Evolutionary conservation across 768 basidiomycete species (phyloP).

Genomic region (Xanthoconium stramineum): DNA sequence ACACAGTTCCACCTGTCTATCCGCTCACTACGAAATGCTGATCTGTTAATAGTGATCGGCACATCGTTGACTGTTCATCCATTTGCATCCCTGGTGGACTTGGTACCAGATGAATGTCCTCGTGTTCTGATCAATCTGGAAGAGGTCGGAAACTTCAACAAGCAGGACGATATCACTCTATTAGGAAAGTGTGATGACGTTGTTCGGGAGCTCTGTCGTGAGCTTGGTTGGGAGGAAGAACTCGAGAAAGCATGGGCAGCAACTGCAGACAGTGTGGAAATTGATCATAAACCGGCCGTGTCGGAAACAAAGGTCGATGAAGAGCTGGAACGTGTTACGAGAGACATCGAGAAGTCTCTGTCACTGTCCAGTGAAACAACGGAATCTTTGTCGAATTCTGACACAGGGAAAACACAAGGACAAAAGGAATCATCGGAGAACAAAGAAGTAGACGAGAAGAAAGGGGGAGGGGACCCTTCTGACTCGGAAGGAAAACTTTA

Average conservation of each 20-base stretch:
- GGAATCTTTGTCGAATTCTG: neutral
- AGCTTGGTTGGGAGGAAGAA: conserved; percentile 75
- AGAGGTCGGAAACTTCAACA: conserved; percentile 64
- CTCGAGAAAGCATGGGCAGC: conserved; percentile 52
- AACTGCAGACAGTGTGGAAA: conserved; percentile 37
- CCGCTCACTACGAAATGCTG: conserved; percentile 56
- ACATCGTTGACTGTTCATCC: conserved; percentile 87
- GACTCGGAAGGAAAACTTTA: conserved; percentile 4
- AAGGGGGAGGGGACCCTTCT: neutral
- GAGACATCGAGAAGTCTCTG: conserved; percentile 21
- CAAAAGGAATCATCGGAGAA: neutral
- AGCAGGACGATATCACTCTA: conserved; percentile 56
- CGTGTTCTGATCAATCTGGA: conserved; percentile 91
- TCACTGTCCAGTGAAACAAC: conserved; percentile 10
- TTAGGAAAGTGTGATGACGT: conserved; percentile 73
- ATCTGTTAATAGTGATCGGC: conserved; percentile 87
- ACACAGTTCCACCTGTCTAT: conserved; percentile 58
- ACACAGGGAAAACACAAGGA: neutral
- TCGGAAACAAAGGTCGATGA: conserved; percentile 12
- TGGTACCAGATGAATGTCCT: conserved; percentile 57
- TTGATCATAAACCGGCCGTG: conserved; percentile 1
- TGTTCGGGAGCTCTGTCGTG: conserved; percentile 55
- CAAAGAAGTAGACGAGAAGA: neutral
- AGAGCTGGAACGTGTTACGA: conserved; percentile 28
- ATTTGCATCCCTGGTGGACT: conserved; percentile 73